Evolutionary conservation across 345 rosid genomes (phyloP).

Genomic region (Corchorus capsularis): DNA sequence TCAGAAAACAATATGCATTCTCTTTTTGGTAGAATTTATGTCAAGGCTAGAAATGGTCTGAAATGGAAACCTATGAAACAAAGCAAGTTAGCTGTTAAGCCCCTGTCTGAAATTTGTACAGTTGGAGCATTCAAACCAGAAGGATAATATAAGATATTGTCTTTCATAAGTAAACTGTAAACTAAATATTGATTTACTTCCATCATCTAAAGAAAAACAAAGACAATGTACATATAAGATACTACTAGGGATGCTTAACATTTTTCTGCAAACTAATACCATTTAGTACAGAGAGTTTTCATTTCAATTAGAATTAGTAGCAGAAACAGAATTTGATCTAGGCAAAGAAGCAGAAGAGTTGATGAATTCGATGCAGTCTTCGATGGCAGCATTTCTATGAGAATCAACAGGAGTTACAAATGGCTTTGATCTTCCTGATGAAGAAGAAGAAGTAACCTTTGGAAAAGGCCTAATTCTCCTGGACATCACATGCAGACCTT

Average conservation of each 20-base stretch:
- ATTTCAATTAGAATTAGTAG: constrained; percentile 27
- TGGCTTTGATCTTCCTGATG: constrained; percentile 45
- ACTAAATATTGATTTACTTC: constrained; percentile 7
- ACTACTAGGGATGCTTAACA: not conserved
- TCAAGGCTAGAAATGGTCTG: not conserved
- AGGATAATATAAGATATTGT: not conserved
- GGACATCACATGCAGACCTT: constrained; percentile 41
- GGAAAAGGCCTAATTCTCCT: constrained; percentile 41
- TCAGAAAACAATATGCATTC: no score
- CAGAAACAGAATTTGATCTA: constrained; percentile 48
- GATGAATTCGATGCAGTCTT: constrained; percentile 85
- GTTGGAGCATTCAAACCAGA: not conserved
- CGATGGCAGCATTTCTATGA: constrained; percentile 65
- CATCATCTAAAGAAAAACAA: constrained; percentile 17
- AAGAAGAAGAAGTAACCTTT: constrained; percentile 38
- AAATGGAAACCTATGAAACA: constrained; percentile 3
- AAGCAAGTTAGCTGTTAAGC: not conserved
- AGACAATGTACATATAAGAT: constrained; percentile 1
- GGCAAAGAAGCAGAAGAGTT: constrained; percentile 59
- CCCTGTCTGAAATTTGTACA: not conserved
- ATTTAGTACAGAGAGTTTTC: not conserved
- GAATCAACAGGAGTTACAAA: constrained; percentile 47
- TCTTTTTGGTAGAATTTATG: not conserved
- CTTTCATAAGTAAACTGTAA: not conserved
- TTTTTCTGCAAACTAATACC: constrained; percentile 12